These are phyloP conservation scores for Salvia hispanica DNA, from an alignment of 257 asterid genomes.

Conservation along the genomic window DNA sequence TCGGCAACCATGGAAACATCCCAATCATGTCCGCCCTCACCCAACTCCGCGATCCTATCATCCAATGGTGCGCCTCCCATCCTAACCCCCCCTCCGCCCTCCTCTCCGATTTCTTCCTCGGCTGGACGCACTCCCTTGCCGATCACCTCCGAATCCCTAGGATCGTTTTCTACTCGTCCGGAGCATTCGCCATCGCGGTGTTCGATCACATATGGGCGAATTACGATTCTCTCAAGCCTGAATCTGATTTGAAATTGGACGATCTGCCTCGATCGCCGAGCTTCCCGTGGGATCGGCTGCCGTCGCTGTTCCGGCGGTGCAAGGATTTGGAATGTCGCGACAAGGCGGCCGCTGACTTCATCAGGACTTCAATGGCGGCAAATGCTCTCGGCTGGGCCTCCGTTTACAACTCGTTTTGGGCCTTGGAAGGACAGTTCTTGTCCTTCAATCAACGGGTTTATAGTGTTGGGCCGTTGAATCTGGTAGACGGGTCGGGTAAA, in stretches of 20 bases:
- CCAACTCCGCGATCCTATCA: slow-evolving; percentile 45
- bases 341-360: slow-evolving; percentile 24
- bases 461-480: slow-evolving; percentile 58
- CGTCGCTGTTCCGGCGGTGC: slow-evolving; percentile 51
- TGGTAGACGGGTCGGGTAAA: slow-evolving; percentile 33
- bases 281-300: slow-evolving; percentile 45
- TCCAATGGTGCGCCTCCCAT: slow-evolving; percentile 58
- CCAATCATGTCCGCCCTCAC: slow-evolving; percentile 53
- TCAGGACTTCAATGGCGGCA: slow-evolving; percentile 42
- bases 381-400: slow-evolving; percentile 58
- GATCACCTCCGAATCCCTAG: slow-evolving; percentile 49
- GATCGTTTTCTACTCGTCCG: slow-evolving; percentile 47
- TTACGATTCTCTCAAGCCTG: slow-evolving; percentile 20
- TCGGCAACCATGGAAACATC: slow-evolving; percentile 62
- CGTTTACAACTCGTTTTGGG: slow-evolving; percentile 53
- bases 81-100: slow-evolving; percentile 59
- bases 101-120: slow-evolving; percentile 72
- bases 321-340: slow-evolving; percentile 37
- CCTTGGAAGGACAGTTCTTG: slow-evolving; percentile 52
- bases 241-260: slow-evolving; percentile 29
- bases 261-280: slow-evolving; percentile 58
- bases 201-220: slow-evolving; percentile 41
- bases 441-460: slow-evolving; percentile 42
- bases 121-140: slow-evolving; percentile 67
- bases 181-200: slow-evolving; percentile 34